Evolutionary conservation across 345 rosid genomes (phyloP).

Genomic region (Eucalyptus cloeziana): DNA sequence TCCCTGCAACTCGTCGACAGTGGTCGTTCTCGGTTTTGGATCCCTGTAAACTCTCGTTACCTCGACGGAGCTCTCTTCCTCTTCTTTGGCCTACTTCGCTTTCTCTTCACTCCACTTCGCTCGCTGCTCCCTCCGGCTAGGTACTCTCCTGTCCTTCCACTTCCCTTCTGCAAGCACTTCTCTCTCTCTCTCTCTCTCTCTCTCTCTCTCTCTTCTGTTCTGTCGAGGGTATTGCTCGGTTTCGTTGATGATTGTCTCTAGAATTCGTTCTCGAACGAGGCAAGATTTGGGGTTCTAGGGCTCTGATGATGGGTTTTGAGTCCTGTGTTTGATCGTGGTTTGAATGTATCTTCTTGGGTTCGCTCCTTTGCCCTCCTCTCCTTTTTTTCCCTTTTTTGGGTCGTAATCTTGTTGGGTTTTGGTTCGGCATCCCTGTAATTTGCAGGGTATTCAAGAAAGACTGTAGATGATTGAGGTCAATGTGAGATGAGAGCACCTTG

Average conservation of each 20-base stretch:
- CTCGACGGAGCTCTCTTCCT: too few relatives aligned
- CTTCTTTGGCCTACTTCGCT: too few relatives aligned
- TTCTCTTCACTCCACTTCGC: background rate
- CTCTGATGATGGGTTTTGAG: background rate
- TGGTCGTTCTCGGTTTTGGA: too few relatives aligned
- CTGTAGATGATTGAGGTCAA: background rate
- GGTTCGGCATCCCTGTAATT: background rate
- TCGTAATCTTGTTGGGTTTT: background rate
- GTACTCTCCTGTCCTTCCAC: too few relatives aligned
- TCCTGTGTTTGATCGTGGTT: background rate
- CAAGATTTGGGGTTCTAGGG: background rate
- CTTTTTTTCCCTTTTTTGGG: background rate
- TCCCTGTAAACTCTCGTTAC: too few relatives aligned
- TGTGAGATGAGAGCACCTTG: background rate
- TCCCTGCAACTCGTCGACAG: too few relatives aligned
- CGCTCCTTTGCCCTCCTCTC: background rate
- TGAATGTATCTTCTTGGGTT: background rate
- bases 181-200: background rate
- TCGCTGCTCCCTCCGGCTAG: too few relatives aligned
- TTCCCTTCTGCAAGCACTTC: background rate
- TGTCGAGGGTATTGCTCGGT: background rate
- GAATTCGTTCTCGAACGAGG: background rate
- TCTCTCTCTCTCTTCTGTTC: background rate
- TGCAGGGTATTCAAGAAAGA: background rate
- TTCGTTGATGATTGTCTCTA: background rate